Evolutionary conservation across 139 green algal species (phyloP).

Genomic region (Pycnococcus provasolii): DNA sequence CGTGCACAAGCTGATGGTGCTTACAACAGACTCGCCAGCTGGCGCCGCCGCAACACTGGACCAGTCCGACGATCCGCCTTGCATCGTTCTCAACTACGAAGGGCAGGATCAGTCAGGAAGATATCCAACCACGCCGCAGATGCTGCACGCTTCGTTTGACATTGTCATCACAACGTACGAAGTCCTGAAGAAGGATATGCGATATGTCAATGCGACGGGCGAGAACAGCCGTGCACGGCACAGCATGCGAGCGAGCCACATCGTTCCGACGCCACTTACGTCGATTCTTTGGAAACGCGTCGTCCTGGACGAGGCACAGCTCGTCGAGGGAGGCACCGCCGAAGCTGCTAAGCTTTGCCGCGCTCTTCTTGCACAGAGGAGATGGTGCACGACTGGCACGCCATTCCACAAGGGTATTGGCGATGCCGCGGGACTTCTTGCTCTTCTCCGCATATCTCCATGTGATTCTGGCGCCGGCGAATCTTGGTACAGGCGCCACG

Average conservation of each 20-base stretch:
- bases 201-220: neutral
- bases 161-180: constrained; percentile 90
- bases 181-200: constrained; percentile 53
- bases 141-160: constrained; percentile 35
- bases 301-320: constrained; percentile 83
- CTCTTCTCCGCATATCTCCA: neutral
- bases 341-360: neutral
- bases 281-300: constrained; percentile 77
- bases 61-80: neutral
- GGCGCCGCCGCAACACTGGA: neutral
- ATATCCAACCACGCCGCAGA: constrained; percentile 30
- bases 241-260: neutral
- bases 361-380: neutral
- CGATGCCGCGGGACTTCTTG: constrained; percentile 3
- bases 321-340: constrained; percentile 42
- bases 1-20: neutral
- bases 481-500: neutral
- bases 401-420: neutral
- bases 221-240: neutral
- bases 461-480: neutral
- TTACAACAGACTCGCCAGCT: neutral
- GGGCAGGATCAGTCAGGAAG: neutral
- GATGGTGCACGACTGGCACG: constrained; percentile 10
- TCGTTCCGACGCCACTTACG: constrained; percentile 48
- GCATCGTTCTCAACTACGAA: neutral